Evolutionary conservation across 345 rosid genomes (phyloP).

Genomic region (Chamaenerion angustifolium): DNA sequence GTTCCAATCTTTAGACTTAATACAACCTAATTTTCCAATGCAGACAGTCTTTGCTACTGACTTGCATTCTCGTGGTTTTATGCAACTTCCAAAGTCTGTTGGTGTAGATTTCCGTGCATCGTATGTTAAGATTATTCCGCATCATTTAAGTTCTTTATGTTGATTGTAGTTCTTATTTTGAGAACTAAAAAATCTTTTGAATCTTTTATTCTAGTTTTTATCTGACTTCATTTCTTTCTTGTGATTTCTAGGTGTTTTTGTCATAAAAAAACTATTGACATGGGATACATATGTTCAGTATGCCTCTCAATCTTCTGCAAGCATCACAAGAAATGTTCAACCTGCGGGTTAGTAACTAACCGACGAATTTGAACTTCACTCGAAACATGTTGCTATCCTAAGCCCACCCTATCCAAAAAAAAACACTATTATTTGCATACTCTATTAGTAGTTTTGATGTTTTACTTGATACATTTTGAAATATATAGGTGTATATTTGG

Average conservation of each 20-base stretch:
- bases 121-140: constrained; percentile 28
- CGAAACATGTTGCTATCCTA: background rate
- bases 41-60: constrained; percentile 93
- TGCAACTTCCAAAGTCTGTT: constrained; percentile 86
- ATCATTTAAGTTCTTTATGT: background rate
- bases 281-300: constrained; percentile 92
- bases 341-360: constrained; percentile 60
- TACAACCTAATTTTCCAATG: constrained; percentile 7
- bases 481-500: constrained; percentile 67
- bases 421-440: background rate
- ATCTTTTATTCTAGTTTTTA: too few species aligned
- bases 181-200: too few species aligned
- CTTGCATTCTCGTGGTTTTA: constrained; percentile 59
- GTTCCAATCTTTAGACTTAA: constrained; percentile 2
- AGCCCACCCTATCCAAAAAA: too few species aligned
- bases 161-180: too few species aligned
- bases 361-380: background rate
- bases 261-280: constrained; percentile 87
- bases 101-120: constrained; percentile 95
- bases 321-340: constrained; percentile 85
- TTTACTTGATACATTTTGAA: constrained; percentile 1
- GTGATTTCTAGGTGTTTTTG: constrained; percentile 73
- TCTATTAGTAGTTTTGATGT: background rate
- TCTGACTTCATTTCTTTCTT: background rate
- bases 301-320: constrained; percentile 87